phyloP scores from a whole-genome alignment of 2,329 filamentous ascomycete species.

The Geosmithia putterillii region DNA sequence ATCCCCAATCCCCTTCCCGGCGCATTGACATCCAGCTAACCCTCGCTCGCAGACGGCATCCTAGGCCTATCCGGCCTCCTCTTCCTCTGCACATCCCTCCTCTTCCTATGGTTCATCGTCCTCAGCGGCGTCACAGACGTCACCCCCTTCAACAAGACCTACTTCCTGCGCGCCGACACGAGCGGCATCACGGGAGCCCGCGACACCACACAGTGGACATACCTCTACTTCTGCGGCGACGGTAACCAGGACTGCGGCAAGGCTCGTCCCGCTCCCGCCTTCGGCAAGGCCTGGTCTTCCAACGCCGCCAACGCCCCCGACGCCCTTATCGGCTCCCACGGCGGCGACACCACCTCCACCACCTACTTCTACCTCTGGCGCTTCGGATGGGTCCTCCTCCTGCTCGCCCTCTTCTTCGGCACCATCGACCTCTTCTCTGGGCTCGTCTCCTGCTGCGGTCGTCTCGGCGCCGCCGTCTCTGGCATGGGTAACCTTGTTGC shows the following conservation, averaged over 20 bases:
- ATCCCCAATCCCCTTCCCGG: background rate
- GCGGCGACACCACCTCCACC: conserved; percentile 38
- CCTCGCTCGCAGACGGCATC: conserved; percentile 18
- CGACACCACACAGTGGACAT: conserved; percentile 70
- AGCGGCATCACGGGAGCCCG: conserved; percentile 57
- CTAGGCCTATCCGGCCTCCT: conserved; percentile 30
- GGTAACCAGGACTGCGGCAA: conserved; percentile 52
- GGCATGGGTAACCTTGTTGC: conserved; percentile 45
- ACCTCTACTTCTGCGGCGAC: conserved; percentile 68
- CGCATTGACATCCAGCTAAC: background rate
- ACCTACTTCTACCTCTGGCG: conserved; percentile 75
- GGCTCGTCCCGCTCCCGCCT: conserved; percentile 48
- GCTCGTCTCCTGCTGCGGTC: conserved; percentile 57
- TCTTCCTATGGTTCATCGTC: conserved; percentile 47
- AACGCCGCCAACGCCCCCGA: conserved; percentile 29
- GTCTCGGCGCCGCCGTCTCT: conserved; percentile 57
- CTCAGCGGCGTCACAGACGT: conserved; percentile 37
- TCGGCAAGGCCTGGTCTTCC: conserved; percentile 58
- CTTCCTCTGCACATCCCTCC: conserved; percentile 36
- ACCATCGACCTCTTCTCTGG: conserved; percentile 54
- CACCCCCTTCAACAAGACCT: conserved; percentile 59
- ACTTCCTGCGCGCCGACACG: conserved; percentile 77
- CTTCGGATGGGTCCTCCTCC: conserved; percentile 85
- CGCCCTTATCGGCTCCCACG: conserved; percentile 37
- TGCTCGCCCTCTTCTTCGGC: conserved; percentile 74